A percentile compares a stretch with the other conserved stretches of the same genome.
Evolutionary conservation across 2,329 filamentous ascomycete species (phyloP).

Genomic region (Akanthomyces uredinophilus): DNA sequence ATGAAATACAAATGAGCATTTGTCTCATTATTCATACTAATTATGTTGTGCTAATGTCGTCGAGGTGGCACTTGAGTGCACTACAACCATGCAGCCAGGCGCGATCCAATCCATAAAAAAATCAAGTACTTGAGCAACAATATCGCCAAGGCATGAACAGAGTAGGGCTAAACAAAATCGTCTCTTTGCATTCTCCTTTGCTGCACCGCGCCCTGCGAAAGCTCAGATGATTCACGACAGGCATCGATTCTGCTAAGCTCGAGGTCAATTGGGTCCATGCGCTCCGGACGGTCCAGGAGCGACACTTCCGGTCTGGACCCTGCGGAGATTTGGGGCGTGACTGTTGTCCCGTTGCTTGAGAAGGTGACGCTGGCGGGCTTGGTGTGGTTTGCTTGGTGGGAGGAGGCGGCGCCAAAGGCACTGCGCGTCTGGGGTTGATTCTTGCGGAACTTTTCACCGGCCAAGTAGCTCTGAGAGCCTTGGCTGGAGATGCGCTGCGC

Average conservation of each 20-base stretch:
- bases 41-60: not conserved
- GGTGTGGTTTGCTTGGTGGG: not conserved
- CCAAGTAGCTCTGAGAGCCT: conserved; percentile 8
- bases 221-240: not conserved
- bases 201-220: not conserved
- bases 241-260: conserved; percentile 14
- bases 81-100: not conserved
- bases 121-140: not conserved
- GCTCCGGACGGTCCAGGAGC: not conserved
- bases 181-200: not conserved
- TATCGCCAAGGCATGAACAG: not conserved
- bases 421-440: not conserved
- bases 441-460: conserved; percentile 5
- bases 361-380: conserved; percentile 1
- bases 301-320: not conserved
- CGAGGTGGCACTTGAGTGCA: not conserved
- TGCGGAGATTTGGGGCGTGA: conserved; percentile 6
- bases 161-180: not conserved
- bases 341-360: not conserved
- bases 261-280: conserved; percentile 13
- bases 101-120: not conserved
- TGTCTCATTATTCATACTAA: not conserved
- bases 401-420: not conserved
- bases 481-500: conserved; percentile 39
- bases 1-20: conserved; percentile 1